Evolutionary conservation across 768 basidiomycete species (phyloP), one percentile per base, ranked within the genome.

Genomic region (Termitomyces sp.): DNA sequence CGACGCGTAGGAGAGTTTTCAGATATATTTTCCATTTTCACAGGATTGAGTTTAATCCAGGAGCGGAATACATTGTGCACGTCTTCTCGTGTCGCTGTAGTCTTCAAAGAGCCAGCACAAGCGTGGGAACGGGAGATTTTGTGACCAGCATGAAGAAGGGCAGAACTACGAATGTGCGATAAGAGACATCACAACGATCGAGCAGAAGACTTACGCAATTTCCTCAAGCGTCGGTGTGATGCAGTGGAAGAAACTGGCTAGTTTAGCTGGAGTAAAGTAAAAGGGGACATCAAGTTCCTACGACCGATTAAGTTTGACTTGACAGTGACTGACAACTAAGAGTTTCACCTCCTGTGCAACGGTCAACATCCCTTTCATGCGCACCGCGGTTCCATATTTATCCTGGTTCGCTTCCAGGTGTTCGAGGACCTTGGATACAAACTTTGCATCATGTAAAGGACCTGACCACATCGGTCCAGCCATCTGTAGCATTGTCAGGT

Each of bases 381-480:
- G 80, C 0, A 81, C 65, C 16, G 83, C 79, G 0, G 95, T 98
- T 11, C 88, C 87, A 67, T 95, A 98, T 42, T 79, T 80, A 42
- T 78, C 76, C 61, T 81, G 69, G 61, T 87, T 81, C 16, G 69
- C 71, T 58, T 87, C 84, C 13, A 95, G 75, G 66, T 95, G 90
- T 22, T 81, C 76, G 33, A 97, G 75, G 15, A 96, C 87, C 62
- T 83, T 83, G n/a, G 74, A 69, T 6, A 93, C 79, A 65, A 98
- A 99, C 6, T 76, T 77, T 1, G 75, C 64, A 68, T 94, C 82
- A 67, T 99, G 97, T 24, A 99, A 73, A 1, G 88, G 84, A 1
- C 89, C 95, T 6, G 89, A 86, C 97, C 97, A 98, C 91, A 99
- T 95, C 0, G 97, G 97, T 1, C 97, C 97, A 20, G 90, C 93